Evolutionary conservation across 164 flowering plant species (phyloP), one percentile per base, ranked within the genome.

Genomic region (Saururus chinensis): DNA sequence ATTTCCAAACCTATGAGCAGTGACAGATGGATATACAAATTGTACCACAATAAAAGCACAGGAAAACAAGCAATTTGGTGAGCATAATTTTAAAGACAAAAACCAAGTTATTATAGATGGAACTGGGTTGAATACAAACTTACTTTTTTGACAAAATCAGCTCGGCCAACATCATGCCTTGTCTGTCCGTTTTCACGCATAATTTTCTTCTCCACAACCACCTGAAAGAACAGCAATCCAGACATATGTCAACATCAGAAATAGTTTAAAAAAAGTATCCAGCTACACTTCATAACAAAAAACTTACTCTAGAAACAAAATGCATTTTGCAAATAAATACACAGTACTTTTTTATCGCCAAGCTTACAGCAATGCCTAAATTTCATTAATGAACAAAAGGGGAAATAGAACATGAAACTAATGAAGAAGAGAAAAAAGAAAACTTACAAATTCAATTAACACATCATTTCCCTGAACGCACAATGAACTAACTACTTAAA

Each of bases 191-290:
- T 71, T 72, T 95, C 99, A 51, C 96, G 86, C 97, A 84, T 91
- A 30, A 95, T 59, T 79, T 91, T 95, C 71, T 91, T 95, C 75
- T 95, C 99, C 62, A 91, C 99, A 63, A 95, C 97, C 7, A 95
- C 99, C 99, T 93, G 76, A 65, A 45, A 12, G 17, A 45, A 45
- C 6, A 6, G 37, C 37, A 30, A 30, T 30, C 6, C 6, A 30
- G 6, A 30, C 37, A 2, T 2, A 30, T 30, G 2, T 30, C 37
- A 30, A 6, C 37, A 2, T 30, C 37, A 30, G 37, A 30, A 30
- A 30, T 30, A 30, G 37, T 2, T 30, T n/a, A n/a, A 30, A 2
- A 30, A 2, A 30, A 6, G 37, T 2, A 30, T 30, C 37, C 37
- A 30, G 37, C 37, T 30, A 30, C 37, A 2, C 37, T 30, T 30